Percentiles rank a stretch among this genome's conserved stretches.
Evolutionary conservation across 805 yeast genomes (phyloP).

Genomic region (Kodamaea hsintzibuensis): DNA sequence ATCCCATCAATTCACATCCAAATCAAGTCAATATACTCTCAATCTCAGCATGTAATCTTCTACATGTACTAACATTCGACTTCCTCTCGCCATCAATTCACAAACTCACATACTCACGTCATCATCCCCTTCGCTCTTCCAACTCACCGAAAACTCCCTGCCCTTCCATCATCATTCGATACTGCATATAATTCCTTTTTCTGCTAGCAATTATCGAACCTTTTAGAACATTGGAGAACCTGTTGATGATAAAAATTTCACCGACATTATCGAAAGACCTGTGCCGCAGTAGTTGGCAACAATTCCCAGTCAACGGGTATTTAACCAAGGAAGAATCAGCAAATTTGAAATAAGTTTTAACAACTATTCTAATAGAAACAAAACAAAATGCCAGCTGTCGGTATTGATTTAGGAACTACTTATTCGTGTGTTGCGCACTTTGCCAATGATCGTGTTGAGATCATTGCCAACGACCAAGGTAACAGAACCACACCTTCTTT

Average conservation of each 20-base stretch:
- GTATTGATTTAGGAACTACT: slow-evolving; percentile 36
- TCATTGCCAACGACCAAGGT: slow-evolving; percentile 35
- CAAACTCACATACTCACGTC: background rate
- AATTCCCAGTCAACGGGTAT: slow-evolving; percentile 3
- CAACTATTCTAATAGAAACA: slow-evolving; percentile 9
- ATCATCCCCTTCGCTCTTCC: no score
- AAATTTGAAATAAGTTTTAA: slow-evolving; percentile 1
- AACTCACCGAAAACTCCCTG: no score
- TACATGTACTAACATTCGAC: background rate
- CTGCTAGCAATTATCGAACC: slow-evolving; percentile 9
- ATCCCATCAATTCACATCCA: no score
- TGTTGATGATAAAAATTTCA: slow-evolving; percentile 9
- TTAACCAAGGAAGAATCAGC: slow-evolving; percentile 9
- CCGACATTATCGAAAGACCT: no score
- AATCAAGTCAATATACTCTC: no score
- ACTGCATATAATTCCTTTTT: background rate
- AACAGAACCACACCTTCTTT: slow-evolving; percentile 36
- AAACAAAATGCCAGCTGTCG: slow-evolving; percentile 28
- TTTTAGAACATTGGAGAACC: slow-evolving; percentile 15
- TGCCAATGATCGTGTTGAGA: slow-evolving; percentile 34
- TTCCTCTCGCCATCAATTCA: background rate
- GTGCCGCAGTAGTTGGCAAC: no score
- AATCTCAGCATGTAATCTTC: no score
- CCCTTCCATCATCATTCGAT: background rate
- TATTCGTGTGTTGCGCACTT: slow-evolving; percentile 37